Conservation (phyloP, 1,284 basidiomycete species). For the Hymenochaete sp. region DNA sequence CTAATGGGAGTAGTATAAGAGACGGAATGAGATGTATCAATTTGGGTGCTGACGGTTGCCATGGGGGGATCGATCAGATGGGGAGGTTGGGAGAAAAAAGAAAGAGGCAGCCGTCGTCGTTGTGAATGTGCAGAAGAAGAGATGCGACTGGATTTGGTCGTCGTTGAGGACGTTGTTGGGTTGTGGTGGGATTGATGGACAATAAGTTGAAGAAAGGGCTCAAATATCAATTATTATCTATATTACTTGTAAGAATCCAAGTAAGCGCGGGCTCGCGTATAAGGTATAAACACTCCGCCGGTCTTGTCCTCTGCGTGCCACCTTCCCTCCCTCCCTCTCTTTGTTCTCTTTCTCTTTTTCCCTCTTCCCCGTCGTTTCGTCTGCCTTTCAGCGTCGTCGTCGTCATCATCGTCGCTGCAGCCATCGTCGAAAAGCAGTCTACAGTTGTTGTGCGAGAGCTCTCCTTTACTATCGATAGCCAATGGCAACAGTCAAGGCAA, state of each 20-base stretch:
- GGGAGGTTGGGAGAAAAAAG: neutral
- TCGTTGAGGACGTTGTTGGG: constrained; percentile 6
- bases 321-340: neutral
- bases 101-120: neutral
- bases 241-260: neutral
- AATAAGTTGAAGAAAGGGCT: neutral
- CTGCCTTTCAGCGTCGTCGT: neutral
- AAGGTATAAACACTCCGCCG: constrained; percentile 1
- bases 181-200: neutral
- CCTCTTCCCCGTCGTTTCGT: neutral
- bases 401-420: neutral
- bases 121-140: constrained; percentile 2
- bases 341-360: constrained; percentile 1
- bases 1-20: neutral
- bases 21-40: neutral
- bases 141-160: constrained; percentile 6
- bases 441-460: too few relatives aligned
- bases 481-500: constrained; percentile 39
- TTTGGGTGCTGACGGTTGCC: constrained; percentile 9
- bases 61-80: neutral
- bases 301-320: constrained; percentile 7
- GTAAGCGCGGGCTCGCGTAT: neutral
- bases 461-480: too few relatives aligned
- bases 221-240: neutral
- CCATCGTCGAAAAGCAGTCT: neutral